Percentiles rank a stretch among this genome's conserved stretches.
Conservation (phyloP, 164 flowering plant genomes). For the Liquidambar formosana region DNA sequence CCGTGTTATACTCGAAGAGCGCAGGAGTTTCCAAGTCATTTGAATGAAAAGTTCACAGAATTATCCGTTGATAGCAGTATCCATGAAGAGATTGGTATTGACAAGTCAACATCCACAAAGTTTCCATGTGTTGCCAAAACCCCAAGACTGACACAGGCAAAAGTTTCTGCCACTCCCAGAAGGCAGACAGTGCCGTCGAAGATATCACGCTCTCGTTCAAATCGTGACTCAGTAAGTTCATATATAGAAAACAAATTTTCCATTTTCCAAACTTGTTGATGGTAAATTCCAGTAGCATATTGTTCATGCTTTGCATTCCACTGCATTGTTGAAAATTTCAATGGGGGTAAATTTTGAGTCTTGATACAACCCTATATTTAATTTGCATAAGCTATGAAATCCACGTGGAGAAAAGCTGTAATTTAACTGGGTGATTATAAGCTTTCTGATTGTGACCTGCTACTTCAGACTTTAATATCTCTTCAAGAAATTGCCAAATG, state of each 20-base stretch:
- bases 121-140: constrained; percentile 37
- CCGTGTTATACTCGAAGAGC: constrained; percentile 41
- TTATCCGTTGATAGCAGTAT: constrained; percentile 48
- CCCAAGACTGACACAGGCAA: constrained; percentile 47
- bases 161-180: constrained; percentile 57
- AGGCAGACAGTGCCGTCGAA: constrained; percentile 52
- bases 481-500: too few species aligned
- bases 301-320: neutral
- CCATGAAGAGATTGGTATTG: constrained; percentile 40
- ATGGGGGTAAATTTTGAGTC: neutral
- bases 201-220: constrained; percentile 7
- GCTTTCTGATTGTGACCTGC: too few species aligned
- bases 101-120: constrained; percentile 37
- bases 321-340: neutral
- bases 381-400: neutral
- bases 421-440: too few species aligned
- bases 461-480: too few species aligned
- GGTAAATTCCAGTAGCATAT: neutral
- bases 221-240: constrained; percentile 56
- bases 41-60: constrained; percentile 38
- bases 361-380: neutral
- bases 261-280: too few species aligned
- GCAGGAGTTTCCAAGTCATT: constrained; percentile 34
- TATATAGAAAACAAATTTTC: neutral
- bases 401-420: neutral